Evolutionary conservation across 2,329 filamentous ascomycete genomes (phyloP).

Genomic region (Pyrenophora graminea): DNA sequence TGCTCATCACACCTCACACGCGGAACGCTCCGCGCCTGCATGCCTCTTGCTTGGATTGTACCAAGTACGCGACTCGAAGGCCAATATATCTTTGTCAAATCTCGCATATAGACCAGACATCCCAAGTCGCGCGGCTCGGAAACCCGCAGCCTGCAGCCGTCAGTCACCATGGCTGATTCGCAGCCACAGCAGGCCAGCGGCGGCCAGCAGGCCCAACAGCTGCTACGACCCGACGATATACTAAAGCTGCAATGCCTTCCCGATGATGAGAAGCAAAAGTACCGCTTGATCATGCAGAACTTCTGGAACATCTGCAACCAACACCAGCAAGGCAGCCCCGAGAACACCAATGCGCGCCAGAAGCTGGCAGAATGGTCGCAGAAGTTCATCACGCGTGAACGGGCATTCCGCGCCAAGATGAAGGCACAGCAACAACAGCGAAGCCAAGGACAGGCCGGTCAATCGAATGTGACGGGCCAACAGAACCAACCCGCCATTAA

Average conservation of each 20-base stretch:
- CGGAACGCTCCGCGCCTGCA: neutral
- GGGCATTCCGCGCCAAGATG: slow-evolving; percentile 49
- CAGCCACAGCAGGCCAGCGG: slow-evolving; percentile 36
- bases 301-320: slow-evolving; percentile 60
- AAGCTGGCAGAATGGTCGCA: slow-evolving; percentile 58
- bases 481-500: slow-evolving; percentile 35
- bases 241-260: slow-evolving; percentile 49
- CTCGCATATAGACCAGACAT: neutral
- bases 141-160: slow-evolving; percentile 20
- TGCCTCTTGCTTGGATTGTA: neutral
- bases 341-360: slow-evolving; percentile 56
- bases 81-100: neutral
- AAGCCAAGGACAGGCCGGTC: slow-evolving; percentile 28
- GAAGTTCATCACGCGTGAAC: slow-evolving; percentile 55
- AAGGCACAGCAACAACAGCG: slow-evolving; percentile 25
- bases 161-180: slow-evolving; percentile 41
- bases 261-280: slow-evolving; percentile 60
- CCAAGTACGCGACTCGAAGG: neutral
- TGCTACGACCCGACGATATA: slow-evolving; percentile 43
- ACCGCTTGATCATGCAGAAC: slow-evolving; percentile 57
- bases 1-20: neutral
- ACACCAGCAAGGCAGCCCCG: slow-evolving; percentile 53
- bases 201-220: slow-evolving; percentile 26
- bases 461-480: slow-evolving; percentile 34
- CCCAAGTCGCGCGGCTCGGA: slow-evolving; percentile 13